Percentiles rank a stretch among this genome's conserved stretches.
Evolutionary conservation across 257 asterid species (phyloP).

Genomic region (Solanum chiquidenum): DNA sequence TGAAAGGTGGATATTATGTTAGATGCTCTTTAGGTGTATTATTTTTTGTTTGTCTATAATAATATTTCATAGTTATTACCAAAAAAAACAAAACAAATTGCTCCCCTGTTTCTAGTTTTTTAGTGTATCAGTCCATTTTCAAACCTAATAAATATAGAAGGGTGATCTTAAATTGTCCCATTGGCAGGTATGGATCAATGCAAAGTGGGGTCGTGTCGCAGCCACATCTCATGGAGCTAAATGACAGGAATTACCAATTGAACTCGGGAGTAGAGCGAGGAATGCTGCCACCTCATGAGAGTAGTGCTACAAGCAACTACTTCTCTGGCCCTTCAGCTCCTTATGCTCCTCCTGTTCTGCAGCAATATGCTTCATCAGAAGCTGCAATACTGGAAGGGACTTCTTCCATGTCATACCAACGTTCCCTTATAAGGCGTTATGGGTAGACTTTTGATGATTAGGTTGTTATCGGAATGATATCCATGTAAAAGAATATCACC

Average conservation of each 20-base stretch:
- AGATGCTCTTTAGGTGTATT: background rate
- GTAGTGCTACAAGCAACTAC: constrained; percentile 13
- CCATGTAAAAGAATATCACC: background rate
- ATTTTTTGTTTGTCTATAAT: background rate
- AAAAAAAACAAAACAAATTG: background rate
- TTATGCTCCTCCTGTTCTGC: constrained; percentile 13
- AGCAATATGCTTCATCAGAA: constrained; percentile 10
- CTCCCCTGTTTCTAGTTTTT: background rate
- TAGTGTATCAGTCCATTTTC: background rate
- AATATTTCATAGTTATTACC: background rate
- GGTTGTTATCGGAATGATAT: background rate
- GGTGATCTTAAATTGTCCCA: constrained; percentile 1
- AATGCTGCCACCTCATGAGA: constrained; percentile 7
- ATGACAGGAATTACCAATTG: constrained; percentile 12
- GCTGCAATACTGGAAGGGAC: background rate
- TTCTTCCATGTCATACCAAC: background rate
- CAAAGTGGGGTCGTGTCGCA: constrained; percentile 5
- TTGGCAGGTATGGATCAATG: constrained; percentile 15
- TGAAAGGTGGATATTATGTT: background rate
- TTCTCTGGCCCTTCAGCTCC: constrained; percentile 8
- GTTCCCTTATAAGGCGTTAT: background rate
- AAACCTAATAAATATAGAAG: background rate
- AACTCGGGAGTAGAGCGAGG: constrained; percentile 5
- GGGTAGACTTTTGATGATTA: background rate
- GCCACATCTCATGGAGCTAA: constrained; percentile 13